Conservation (phyloP, 1,139 yeast genomes). For the Saccharomyces hybrid region DNA sequence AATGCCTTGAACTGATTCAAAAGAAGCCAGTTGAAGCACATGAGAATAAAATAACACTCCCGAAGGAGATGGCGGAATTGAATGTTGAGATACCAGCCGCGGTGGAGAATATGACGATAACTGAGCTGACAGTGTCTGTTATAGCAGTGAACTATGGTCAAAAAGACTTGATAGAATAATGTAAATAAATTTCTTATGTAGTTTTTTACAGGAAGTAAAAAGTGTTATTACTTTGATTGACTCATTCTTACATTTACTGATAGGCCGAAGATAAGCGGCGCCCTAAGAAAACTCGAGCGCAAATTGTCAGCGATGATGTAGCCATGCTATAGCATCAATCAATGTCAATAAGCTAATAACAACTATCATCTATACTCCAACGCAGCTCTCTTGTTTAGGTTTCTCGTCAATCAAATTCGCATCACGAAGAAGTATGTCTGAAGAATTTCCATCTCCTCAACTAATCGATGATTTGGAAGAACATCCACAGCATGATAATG, state of each 20-base stretch:
- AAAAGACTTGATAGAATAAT: constrained; percentile 12
- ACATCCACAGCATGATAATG: constrained; percentile 15
- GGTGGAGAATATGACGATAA: constrained; percentile 7
- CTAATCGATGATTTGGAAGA: constrained; percentile 28
- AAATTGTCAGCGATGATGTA: neutral
- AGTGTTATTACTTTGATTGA: neutral
- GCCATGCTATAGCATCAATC: neutral
- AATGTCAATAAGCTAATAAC: neutral
- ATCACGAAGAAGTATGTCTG: constrained; percentile 22
- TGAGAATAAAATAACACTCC: neutral
- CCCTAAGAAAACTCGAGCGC: neutral
- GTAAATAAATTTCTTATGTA: neutral
- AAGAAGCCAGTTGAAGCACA: neutral
- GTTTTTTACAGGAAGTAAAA: neutral
- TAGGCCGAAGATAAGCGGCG: constrained; percentile 3
- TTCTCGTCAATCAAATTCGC: neutral
- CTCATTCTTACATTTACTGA: neutral
- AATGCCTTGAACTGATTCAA: constrained; percentile 14
- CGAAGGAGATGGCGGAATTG: neutral
- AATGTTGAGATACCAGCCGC: neutral
- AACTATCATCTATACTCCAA: neutral
- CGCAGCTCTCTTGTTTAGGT: neutral
- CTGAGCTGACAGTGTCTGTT: constrained; percentile 16
- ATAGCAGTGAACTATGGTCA: constrained; percentile 22
- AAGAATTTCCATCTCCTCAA: constrained; percentile 28